These are phyloP conservation scores for Nakazawaea wyomingensis DNA, from an alignment of 805 yeast species.

Conservation along the genomic window DNA sequence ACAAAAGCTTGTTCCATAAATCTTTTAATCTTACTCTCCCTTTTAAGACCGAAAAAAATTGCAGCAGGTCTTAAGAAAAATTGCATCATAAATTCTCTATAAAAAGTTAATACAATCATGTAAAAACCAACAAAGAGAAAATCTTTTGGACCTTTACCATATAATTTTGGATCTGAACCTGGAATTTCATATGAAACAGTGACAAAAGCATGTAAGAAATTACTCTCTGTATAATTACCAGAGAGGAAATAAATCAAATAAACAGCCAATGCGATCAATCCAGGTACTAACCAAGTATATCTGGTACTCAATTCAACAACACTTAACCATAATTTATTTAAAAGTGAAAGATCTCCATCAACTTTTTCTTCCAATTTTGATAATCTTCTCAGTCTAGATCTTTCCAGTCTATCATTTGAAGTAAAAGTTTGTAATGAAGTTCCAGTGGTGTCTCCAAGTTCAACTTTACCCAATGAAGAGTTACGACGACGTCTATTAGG, in stretches of 20 bases:
- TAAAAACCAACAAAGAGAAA: conserved; percentile 72
- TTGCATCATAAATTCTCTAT: conserved; percentile 90
- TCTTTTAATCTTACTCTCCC: conserved; percentile 59
- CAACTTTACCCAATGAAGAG: conserved; percentile 71
- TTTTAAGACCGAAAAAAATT: conserved; percentile 39
- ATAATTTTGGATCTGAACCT: conserved; percentile 49
- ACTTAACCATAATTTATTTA: conserved; percentile 50
- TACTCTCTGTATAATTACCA: conserved; percentile 51
- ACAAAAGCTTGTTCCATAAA: conserved; percentile 93
- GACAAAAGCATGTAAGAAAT: conserved; percentile 60
- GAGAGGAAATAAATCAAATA: conserved; percentile 46
- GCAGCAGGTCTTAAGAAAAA: conserved; percentile 73
- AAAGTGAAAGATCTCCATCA: conserved; percentile 45
- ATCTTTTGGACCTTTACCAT: conserved; percentile 87
- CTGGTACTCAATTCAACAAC: conserved; percentile 53
- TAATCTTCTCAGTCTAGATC: conserved; percentile 32
- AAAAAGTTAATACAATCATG: conserved; percentile 83
- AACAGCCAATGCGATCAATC: conserved; percentile 39
- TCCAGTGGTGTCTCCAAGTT: conserved; percentile 67
- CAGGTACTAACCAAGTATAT: conserved; percentile 71
- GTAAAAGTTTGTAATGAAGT: conserved; percentile 66
- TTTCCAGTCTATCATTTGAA: conserved; percentile 37
- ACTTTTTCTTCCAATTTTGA: conserved; percentile 26
- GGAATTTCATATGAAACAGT: conserved; percentile 59
- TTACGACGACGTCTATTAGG: conserved; percentile 36